Evolutionary conservation across 495 filamentous ascomycete species (phyloP).

Genomic region (Hypoxylon subgilvum): DNA sequence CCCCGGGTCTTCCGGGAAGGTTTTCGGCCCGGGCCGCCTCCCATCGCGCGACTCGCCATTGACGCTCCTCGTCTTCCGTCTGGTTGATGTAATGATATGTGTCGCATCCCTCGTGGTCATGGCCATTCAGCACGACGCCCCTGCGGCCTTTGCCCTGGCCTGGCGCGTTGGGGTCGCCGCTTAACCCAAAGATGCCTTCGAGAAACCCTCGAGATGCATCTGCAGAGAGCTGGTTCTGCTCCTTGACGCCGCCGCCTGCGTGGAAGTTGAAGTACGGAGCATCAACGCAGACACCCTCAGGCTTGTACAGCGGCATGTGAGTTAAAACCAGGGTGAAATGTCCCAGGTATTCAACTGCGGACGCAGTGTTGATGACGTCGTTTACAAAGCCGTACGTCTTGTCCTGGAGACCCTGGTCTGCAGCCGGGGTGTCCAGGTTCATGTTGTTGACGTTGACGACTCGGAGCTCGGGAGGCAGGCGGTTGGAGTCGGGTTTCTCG

Average conservation of each 20-base stretch:
- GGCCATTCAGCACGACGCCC: slow-evolving; percentile 82
- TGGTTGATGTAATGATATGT: slow-evolving; percentile 77
- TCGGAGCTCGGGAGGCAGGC: slow-evolving; percentile 68
- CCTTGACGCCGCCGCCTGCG: slow-evolving; percentile 72
- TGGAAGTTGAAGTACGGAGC: slow-evolving; percentile 78
- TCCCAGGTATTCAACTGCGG: slow-evolving; percentile 67
- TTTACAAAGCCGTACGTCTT: slow-evolving; percentile 81
- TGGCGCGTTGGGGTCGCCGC: slow-evolving; percentile 59
- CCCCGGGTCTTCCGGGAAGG: slow-evolving; percentile 40
- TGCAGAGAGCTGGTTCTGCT: slow-evolving; percentile 88
- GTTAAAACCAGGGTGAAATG: slow-evolving; percentile 85
- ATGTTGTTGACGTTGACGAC: slow-evolving; percentile 88
- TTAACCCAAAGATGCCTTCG: slow-evolving; percentile 80
- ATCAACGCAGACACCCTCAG: slow-evolving; percentile 82
- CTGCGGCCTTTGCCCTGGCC: slow-evolving; percentile 63
- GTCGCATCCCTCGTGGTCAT: slow-evolving; percentile 95
- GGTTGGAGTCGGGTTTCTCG: slow-evolving; percentile 44
- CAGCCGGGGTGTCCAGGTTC: slow-evolving; percentile 84
- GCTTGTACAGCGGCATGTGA: slow-evolving; percentile 89
- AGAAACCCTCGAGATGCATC: slow-evolving; percentile 71
- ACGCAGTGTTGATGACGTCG: slow-evolving; percentile 67
- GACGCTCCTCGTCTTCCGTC: slow-evolving; percentile 41
- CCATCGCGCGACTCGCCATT: slow-evolving; percentile 57
- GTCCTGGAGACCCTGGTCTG: slow-evolving; percentile 66
- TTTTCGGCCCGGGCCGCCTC: slow-evolving; percentile 40